Percentiles rank a stretch among this genome's conserved stretches.
Conservation (phyloP, 2,329 filamentous ascomycete genomes). For the Fusarium sp. region DNA sequence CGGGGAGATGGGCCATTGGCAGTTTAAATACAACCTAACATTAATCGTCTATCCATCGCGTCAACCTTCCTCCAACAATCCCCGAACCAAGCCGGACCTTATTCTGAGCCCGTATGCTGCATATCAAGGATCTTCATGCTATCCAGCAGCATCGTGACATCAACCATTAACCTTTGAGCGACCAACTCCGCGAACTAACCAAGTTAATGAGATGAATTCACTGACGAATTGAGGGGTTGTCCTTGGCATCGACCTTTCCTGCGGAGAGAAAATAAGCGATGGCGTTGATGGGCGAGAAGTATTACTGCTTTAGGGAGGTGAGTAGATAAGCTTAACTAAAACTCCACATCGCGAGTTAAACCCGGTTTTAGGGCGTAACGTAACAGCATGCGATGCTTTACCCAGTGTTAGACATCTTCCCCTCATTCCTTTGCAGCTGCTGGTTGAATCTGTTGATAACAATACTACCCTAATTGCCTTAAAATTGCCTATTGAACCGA, state of each 20-base stretch:
- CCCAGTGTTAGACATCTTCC: background rate
- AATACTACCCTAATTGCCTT: background rate
- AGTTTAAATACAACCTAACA: background rate
- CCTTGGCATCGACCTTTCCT: slow-evolving; percentile 5
- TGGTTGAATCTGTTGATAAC: background rate
- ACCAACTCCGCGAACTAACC: slow-evolving; percentile 1
- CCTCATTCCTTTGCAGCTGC: background rate
- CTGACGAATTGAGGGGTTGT: slow-evolving; percentile 15
- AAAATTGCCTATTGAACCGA: no score
- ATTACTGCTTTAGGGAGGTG: slow-evolving; percentile 13
- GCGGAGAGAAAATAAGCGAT: background rate
- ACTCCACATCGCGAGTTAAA: background rate
- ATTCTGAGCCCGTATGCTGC: background rate
- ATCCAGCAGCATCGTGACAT: background rate
- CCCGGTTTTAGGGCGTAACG: background rate
- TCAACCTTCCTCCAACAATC: background rate
- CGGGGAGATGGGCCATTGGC: rapidly evolving
- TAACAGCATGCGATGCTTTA: background rate
- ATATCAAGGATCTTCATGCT: background rate
- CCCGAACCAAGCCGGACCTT: background rate
- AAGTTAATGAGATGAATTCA: rapidly evolving
- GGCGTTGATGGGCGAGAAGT: background rate
- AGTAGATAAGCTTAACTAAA: slow-evolving; percentile 23
- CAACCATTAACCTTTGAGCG: background rate
- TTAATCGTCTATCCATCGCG: rapidly evolving